These are phyloP conservation scores for Stereum hirsutum DNA, from an alignment of 1,284 basidiomycete species.

Conservation along the genomic window DNA sequence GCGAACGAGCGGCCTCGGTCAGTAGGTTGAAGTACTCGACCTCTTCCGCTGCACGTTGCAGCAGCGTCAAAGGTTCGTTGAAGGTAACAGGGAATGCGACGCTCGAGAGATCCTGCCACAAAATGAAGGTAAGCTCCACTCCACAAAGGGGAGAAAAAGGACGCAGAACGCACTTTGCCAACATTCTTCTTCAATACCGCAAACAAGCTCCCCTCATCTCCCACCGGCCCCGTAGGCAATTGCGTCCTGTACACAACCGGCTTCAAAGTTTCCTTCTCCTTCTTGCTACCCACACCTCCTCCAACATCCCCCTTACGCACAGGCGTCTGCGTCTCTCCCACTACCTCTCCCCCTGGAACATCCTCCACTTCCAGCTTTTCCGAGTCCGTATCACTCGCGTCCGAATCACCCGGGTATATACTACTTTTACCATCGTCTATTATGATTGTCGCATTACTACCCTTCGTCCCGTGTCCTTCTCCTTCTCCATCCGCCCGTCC, in stretches of 20 bases:
- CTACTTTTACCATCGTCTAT: slow-evolving; percentile 29
- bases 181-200: slow-evolving; percentile 88
- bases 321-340: too few relatives aligned
- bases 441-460: too few relatives aligned
- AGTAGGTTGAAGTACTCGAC: slow-evolving; percentile 73
- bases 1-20: slow-evolving; percentile 50
- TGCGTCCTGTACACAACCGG: slow-evolving; percentile 42
- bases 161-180: slow-evolving; percentile 47
- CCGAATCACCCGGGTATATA: slow-evolving; percentile 25
- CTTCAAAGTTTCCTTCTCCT: slow-evolving; percentile 14
- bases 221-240: slow-evolving; percentile 59
- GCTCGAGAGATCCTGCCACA: slow-evolving; percentile 68
- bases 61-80: slow-evolving; percentile 80
- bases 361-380: slow-evolving; percentile 6
- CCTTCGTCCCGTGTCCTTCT: too few relatives aligned
- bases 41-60: slow-evolving; percentile 78
- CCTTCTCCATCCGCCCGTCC: slow-evolving; percentile 29
- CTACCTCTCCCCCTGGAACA: neutral
- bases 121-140: neutral
- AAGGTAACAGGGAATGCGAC: slow-evolving; percentile 82
- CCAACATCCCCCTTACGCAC: too few relatives aligned
- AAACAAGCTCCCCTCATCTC: slow-evolving; percentile 84
- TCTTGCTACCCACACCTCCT: too few relatives aligned
- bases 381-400: slow-evolving; percentile 33
- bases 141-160: neutral